Conservation (phyloP, 1,284 basidiomycete genomes). For the Trichosporon asahii region DNA sequence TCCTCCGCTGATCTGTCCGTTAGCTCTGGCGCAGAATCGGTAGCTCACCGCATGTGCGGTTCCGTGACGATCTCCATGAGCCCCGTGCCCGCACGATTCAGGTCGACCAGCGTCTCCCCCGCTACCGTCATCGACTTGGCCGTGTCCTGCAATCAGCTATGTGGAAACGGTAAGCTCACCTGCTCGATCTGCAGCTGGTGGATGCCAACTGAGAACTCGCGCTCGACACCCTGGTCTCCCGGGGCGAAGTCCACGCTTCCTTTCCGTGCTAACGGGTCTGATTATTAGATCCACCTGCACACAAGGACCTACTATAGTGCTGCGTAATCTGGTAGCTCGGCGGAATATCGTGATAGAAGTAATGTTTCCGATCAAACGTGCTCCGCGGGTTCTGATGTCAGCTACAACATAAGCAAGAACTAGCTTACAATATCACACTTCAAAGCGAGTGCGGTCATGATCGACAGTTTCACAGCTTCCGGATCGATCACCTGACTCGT, state of each 20-base stretch:
- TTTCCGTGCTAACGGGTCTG: slow-evolving; percentile 73
- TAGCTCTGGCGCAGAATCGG: not conserved
- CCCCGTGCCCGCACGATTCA: slow-evolving; percentile 84
- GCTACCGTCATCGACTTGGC: slow-evolving; percentile 78
- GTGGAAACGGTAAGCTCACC: slow-evolving; percentile 54
- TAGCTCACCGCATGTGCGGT: slow-evolving; percentile 75
- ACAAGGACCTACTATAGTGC: slow-evolving; percentile 65
- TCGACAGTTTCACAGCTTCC: slow-evolving; percentile 73
- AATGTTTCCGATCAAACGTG: slow-evolving; percentile 94
- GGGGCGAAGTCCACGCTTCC: slow-evolving; percentile 60
- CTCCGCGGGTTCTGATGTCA: slow-evolving; percentile 60
- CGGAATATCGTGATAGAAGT: slow-evolving; percentile 94
- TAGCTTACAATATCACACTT: slow-evolving; percentile 60
- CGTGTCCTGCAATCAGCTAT: slow-evolving; percentile 66
- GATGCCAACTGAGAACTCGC: slow-evolving; percentile 63
- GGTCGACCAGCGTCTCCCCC: slow-evolving; percentile 68
- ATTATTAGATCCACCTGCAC: not conserved
- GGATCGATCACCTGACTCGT: slow-evolving; percentile 66
- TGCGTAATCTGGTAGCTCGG: slow-evolving; percentile 97
- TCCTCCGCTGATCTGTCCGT: slow-evolving; percentile 74
- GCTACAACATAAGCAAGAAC: not conserved
- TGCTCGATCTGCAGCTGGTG: slow-evolving; percentile 96
- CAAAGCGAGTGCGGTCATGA: slow-evolving; percentile 79
- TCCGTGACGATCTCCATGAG: slow-evolving; percentile 96
- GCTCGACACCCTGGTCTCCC: slow-evolving; percentile 47